These are phyloP conservation scores for Fusarium sp. DNA, from an alignment of 2,329 filamentous ascomycete genomes.

Conservation along the genomic window DNA sequence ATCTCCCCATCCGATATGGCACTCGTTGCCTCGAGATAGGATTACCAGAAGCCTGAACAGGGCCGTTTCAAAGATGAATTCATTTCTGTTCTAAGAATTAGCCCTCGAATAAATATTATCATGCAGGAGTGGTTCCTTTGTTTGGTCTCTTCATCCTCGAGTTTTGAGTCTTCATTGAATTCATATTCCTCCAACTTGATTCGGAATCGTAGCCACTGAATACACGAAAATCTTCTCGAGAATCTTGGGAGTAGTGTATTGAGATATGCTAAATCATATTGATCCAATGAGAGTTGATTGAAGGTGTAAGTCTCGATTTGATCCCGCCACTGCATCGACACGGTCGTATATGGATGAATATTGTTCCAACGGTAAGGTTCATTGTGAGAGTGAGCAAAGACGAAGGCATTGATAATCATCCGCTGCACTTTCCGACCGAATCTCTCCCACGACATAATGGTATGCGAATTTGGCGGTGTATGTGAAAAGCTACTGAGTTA, in stretches of 20 bases:
- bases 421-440: no score
- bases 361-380: neutral
- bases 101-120: neutral
- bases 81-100: neutral
- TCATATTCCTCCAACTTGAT: neutral
- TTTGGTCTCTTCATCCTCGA: neutral
- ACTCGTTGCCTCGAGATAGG: neutral
- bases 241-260: neutral
- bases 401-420: neutral
- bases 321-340: neutral
- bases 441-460: no score
- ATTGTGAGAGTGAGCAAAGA: neutral
- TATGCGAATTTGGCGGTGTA: no score
- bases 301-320: neutral
- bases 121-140: neutral
- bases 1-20: neutral
- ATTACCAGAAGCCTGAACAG: neutral
- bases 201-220: neutral
- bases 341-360: neutral
- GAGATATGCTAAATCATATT: neutral
- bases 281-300: neutral
- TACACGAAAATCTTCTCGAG: neutral
- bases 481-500: no score
- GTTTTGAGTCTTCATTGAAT: neutral
- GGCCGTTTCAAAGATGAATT: neutral